Percentiles rank a stretch among this genome's conserved stretches.
Conservation (phyloP, 768 basidiomycete genomes). For the Suillus subluteus region DNA sequence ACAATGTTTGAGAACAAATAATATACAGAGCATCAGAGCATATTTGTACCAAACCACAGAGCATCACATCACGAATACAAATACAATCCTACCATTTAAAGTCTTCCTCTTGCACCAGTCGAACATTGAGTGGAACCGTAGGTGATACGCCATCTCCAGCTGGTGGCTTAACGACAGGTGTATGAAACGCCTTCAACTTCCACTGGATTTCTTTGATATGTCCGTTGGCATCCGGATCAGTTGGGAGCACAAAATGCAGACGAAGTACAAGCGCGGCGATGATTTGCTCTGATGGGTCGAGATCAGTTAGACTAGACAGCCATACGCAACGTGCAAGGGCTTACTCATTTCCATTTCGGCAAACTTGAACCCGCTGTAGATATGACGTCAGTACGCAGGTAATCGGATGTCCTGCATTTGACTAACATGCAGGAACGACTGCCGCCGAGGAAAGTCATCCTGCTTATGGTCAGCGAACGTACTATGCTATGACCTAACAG, state of each 20-base stretch:
- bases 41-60: not conserved
- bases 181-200: not conserved
- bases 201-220: constrained; percentile 1
- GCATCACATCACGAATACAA: not conserved
- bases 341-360: constrained; percentile 12
- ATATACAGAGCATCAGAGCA: not conserved
- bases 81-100: not conserved
- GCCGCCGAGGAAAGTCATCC: constrained; percentile 7
- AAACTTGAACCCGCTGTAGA: constrained; percentile 8
- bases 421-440: constrained; percentile 8
- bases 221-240: not conserved
- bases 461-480: not conserved
- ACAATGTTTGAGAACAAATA: not conserved
- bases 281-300: not conserved
- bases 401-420: constrained; percentile 39
- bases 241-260: constrained; percentile 1
- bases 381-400: constrained; percentile 23
- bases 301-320: not conserved
- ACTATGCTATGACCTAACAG: not conserved
- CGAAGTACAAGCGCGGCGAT: not conserved
- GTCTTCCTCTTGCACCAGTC: constrained; percentile 6
- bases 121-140: constrained; percentile 3
- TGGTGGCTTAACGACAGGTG: not conserved
- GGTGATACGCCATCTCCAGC: constrained; percentile 4
- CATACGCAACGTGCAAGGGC: not conserved